Evolutionary conservation across 108 stramenopile genomes (phyloP).

Genomic region (Cyclotella distinguenda): DNA sequence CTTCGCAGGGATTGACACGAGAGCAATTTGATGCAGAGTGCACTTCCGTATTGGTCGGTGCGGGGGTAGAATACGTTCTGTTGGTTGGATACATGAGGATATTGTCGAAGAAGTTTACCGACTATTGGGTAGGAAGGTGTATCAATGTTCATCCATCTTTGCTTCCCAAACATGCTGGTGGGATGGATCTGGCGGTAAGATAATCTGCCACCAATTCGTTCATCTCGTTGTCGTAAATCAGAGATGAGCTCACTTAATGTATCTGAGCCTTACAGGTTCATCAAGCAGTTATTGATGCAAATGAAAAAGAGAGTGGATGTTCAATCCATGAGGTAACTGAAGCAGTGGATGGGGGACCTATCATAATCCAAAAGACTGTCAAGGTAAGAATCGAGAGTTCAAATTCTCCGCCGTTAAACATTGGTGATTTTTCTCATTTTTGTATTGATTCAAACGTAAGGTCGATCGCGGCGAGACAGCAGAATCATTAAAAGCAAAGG

Average conservation of each 20-base stretch:
- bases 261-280: conserved; percentile 94
- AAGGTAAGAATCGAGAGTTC: no score
- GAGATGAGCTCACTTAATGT: no score
- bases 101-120: conserved; percentile 83
- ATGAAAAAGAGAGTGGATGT: conserved; percentile 92
- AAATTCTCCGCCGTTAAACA: no score
- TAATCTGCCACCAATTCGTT: no score
- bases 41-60: conserved; percentile 82
- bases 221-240: no score
- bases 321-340: conserved; percentile 98
- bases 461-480: conserved; percentile 90
- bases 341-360: conserved; percentile 96
- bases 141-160: conserved; percentile 99
- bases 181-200: conserved; percentile 91
- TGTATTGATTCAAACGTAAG: conserved; percentile 3
- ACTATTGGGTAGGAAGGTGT: conserved; percentile 91
- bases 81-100: conserved; percentile 99
- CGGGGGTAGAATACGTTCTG: conserved; percentile 92
- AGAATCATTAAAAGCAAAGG: conserved; percentile 92
- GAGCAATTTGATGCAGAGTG: conserved; percentile 94
- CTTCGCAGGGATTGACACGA: conserved; percentile 77
- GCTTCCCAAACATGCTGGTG: conserved; percentile 96
- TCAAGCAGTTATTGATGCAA: conserved; percentile 95
- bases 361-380: conserved; percentile 89
- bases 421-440: not conserved